Conservation (phyloP, 202 grass and related monocot genomes). For the Hordeum pubiflorum region DNA sequence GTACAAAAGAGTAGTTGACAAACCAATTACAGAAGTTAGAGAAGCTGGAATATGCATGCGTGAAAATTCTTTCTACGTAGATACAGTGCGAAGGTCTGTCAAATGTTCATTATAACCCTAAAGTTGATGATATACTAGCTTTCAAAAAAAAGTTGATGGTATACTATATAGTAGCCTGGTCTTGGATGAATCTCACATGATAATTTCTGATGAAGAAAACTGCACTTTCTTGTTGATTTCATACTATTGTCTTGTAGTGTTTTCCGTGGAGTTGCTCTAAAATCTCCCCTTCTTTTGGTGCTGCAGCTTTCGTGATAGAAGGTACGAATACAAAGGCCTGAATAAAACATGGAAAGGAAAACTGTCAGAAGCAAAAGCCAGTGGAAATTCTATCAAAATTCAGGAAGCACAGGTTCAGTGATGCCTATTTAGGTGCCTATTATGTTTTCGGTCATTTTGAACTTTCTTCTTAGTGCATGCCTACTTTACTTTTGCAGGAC, state of each 20-base stretch:
- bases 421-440: slow-evolving; percentile 5
- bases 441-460: slow-evolving; percentile 25
- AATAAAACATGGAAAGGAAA: slow-evolving; percentile 98
- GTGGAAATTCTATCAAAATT: slow-evolving; percentile 88
- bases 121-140: slow-evolving; percentile 12
- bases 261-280: slow-evolving; percentile 26
- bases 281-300: slow-evolving; percentile 24
- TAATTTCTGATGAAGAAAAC: slow-evolving; percentile 10
- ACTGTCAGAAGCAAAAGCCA: slow-evolving; percentile 71
- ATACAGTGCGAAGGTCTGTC: slow-evolving; percentile 86
- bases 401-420: slow-evolving; percentile 86
- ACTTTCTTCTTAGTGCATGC: slow-evolving; percentile 18
- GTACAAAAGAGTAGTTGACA: slow-evolving; percentile 96
- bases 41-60: slow-evolving; percentile 99
- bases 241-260: slow-evolving; percentile 10
- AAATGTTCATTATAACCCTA: slow-evolving; percentile 18
- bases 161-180: slow-evolving; percentile 10
- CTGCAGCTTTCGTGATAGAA: slow-evolving; percentile 96
- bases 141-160: not conserved
- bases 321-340: slow-evolving; percentile 98
- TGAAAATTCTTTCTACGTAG: slow-evolving; percentile 98
- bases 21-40: slow-evolving; percentile 92
- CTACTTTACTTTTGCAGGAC: slow-evolving; percentile 56
- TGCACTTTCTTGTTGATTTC: not conserved
- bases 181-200: not conserved